A percentile compares a stretch with the other conserved stretches of the same genome.
Evolutionary conservation across 495 filamentous ascomycete species (phyloP).

Genomic region (Hypomontagnella monticulosa): DNA sequence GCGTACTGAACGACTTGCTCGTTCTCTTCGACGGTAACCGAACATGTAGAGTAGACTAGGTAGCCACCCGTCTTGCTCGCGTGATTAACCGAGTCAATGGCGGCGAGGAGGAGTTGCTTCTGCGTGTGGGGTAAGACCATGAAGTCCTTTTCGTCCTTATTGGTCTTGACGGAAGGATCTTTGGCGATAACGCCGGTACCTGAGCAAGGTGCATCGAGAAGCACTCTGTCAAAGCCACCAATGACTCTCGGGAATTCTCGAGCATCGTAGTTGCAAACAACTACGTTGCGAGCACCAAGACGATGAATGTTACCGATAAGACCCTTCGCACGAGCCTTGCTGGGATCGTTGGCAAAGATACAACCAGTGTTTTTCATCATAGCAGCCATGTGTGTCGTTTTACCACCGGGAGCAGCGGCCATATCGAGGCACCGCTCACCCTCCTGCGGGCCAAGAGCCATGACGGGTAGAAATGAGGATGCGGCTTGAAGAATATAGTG

Average conservation of each 20-base stretch:
- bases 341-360: slow-evolving; percentile 96
- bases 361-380: slow-evolving; percentile 98
- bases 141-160: slow-evolving; percentile 95
- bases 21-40: slow-evolving; percentile 91
- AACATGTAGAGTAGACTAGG: slow-evolving; percentile 88
- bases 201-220: slow-evolving; percentile 54
- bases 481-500: slow-evolving; percentile 98
- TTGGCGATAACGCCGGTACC: slow-evolving; percentile 87
- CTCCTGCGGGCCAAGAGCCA: slow-evolving; percentile 95
- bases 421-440: slow-evolving; percentile 86
- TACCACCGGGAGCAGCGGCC: slow-evolving; percentile 97
- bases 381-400: slow-evolving; percentile 95
- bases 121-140: slow-evolving; percentile 89
- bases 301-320: slow-evolving; percentile 98
- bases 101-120: slow-evolving; percentile 89
- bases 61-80: slow-evolving; percentile 87
- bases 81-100: slow-evolving; percentile 94
- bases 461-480: slow-evolving; percentile 95
- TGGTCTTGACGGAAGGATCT: slow-evolving; percentile 94
- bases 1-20: slow-evolving; percentile 94
- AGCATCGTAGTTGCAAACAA: slow-evolving; percentile 95
- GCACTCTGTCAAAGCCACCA: slow-evolving; percentile 81
- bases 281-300: slow-evolving; percentile 89
- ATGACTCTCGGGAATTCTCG: slow-evolving; percentile 92
- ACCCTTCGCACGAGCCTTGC: slow-evolving; percentile 92